Percentiles rank a stretch among this genome's conserved stretches.
Conservation (phyloP, 202 grass and related monocot species). For the Zoysia matrella region DNA sequence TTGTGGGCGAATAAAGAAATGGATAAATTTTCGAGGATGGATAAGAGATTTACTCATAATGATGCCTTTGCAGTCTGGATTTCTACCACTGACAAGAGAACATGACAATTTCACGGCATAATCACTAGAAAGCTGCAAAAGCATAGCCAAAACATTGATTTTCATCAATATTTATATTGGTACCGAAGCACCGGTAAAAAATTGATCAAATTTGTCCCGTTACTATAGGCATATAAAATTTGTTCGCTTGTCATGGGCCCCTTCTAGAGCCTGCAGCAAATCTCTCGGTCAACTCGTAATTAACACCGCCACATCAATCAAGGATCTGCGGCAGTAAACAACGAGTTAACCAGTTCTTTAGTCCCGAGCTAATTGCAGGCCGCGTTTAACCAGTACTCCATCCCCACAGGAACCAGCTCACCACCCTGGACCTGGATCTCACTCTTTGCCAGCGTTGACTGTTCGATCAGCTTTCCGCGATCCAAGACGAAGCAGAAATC, state of each 20-base stretch:
- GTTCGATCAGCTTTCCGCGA: conserved; percentile 1
- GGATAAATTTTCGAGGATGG: too few relatives aligned
- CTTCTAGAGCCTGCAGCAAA: conserved; percentile 29
- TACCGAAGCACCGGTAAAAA: too few relatives aligned
- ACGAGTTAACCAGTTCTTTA: conserved; percentile 34
- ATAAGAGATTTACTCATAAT: too few relatives aligned
- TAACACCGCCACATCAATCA: conserved; percentile 30
- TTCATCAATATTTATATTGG: too few relatives aligned
- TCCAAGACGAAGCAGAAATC: conserved; percentile 26
- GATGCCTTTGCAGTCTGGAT: too few relatives aligned
- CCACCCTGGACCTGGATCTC: neutral
- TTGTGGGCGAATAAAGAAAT: too few relatives aligned
- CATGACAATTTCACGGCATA: too few relatives aligned
- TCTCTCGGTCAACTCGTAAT: conserved; percentile 44
- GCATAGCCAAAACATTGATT: too few relatives aligned
- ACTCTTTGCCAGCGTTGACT: conserved; percentile 25
- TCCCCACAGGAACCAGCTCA: neutral
- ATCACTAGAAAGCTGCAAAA: too few relatives aligned
- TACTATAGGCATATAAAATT: too few relatives aligned
- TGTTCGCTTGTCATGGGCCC: neutral
- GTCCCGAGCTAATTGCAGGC: neutral
- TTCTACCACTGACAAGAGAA: too few relatives aligned
- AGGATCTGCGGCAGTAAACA: conserved; percentile 29
- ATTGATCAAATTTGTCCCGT: too few relatives aligned
- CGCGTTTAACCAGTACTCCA: neutral